Percentiles rank a stretch among this genome's conserved stretches.
phyloP scores from a whole-genome alignment of 1,139 yeast species.

The Hyphopichia fennica region DNA sequence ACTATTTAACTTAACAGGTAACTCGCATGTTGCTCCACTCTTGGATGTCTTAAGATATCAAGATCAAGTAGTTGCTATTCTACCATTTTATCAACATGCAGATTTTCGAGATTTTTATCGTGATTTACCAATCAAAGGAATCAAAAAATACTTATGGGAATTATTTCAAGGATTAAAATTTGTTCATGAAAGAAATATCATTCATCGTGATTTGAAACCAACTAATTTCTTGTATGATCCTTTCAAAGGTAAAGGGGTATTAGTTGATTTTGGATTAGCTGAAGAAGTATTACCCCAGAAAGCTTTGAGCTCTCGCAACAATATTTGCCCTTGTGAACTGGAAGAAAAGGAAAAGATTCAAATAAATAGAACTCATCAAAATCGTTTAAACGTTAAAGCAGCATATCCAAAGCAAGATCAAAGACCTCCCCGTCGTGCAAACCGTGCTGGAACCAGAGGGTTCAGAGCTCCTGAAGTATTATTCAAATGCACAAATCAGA shows the following conservation, averaged over 20 bases:
- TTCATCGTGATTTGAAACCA: constrained; percentile 90
- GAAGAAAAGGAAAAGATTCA: constrained; percentile 19
- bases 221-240: constrained; percentile 85
- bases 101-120: constrained; percentile 88
- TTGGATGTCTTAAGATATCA: constrained; percentile 82
- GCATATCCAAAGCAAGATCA: constrained; percentile 82
- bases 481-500: constrained; percentile 82
- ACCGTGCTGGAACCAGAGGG: constrained; percentile 97
- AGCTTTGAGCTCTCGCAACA: constrained; percentile 10
- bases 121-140: constrained; percentile 75
- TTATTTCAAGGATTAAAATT: constrained; percentile 72
- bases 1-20: constrained; percentile 66
- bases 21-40: constrained; percentile 79
- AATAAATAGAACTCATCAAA: constrained; percentile 25
- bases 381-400: constrained; percentile 46
- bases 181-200: constrained; percentile 73
- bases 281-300: constrained; percentile 40
- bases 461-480: constrained; percentile 94
- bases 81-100: constrained; percentile 89
- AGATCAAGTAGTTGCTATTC: constrained; percentile 90
- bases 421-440: constrained; percentile 88
- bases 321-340: constrained; percentile 31
- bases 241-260: constrained; percentile 71
- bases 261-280: constrained; percentile 93
- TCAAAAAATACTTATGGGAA: constrained; percentile 78